Conservation (phyloP, 495 filamentous ascomycete genomes). For the Tuber calosporum region DNA sequence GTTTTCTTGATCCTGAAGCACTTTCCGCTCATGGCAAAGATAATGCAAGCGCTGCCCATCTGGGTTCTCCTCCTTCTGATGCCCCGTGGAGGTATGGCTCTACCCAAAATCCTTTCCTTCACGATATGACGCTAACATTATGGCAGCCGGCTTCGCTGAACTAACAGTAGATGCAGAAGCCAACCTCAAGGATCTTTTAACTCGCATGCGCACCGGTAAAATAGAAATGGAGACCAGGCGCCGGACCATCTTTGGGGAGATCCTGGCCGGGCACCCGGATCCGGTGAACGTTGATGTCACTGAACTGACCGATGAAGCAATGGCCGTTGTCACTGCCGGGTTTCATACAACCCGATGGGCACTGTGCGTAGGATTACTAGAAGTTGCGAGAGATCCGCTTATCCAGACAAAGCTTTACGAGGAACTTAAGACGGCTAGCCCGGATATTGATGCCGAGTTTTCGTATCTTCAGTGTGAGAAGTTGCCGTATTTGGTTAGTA, state of each 20-base stretch:
- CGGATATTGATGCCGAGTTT: slow-evolving; percentile 13
- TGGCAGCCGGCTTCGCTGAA: slow-evolving; percentile 23
- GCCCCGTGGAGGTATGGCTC: slow-evolving; percentile 23
- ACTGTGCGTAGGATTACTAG: slow-evolving; percentile 39
- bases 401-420: slow-evolving; percentile 29
- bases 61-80: slow-evolving; percentile 27
- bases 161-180: slow-evolving; percentile 15
- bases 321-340: slow-evolving; percentile 43
- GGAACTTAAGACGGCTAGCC: slow-evolving; percentile 41
- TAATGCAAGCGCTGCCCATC: slow-evolving; percentile 27
- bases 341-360: slow-evolving; percentile 43
- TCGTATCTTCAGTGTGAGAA: slow-evolving; percentile 38
- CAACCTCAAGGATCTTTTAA: slow-evolving; percentile 1
- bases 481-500: slow-evolving; percentile 41
- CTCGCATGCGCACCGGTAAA: slow-evolving; percentile 1
- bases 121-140: slow-evolving; percentile 7
- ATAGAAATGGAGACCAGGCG: slow-evolving; percentile 27
- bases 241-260: slow-evolving; percentile 41
- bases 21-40: slow-evolving; percentile 37
- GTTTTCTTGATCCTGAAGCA: slow-evolving; percentile 38
- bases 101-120: background rate
- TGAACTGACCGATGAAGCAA: slow-evolving; percentile 43
- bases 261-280: slow-evolving; percentile 39
- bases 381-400: slow-evolving; percentile 36
- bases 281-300: slow-evolving; percentile 32